Conservation (phyloP, 495 filamentous ascomycete species). For the Parachaetomium inaequale region DNA sequence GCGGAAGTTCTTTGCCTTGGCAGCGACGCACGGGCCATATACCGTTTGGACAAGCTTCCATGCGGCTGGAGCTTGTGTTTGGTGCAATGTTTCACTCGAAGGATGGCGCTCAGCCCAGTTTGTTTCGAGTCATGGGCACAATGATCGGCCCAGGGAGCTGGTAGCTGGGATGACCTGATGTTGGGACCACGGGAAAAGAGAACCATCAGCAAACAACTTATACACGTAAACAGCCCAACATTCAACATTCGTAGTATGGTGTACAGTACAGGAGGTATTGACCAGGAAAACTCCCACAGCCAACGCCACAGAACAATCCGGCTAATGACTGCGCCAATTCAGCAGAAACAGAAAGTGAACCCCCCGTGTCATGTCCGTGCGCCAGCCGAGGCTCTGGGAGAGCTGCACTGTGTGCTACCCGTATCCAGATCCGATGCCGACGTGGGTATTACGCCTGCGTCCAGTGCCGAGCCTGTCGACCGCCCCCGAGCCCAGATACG, state of each 20-base stretch:
- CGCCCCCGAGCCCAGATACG: not conserved
- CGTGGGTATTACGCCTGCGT: conserved; percentile 1
- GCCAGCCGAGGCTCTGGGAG: not conserved
- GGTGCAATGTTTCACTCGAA: not conserved
- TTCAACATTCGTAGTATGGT: not conserved
- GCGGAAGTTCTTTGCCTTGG: not conserved
- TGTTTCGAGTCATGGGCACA: not conserved
- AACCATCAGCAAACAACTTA: not conserved
- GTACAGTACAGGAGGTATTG: conserved; percentile 7
- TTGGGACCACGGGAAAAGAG: not conserved
- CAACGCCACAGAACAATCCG: conserved; percentile 11
- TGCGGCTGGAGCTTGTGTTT: not conserved
- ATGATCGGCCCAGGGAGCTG: not conserved
- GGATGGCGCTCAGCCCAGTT: not conserved
- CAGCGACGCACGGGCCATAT: conserved; percentile 1
- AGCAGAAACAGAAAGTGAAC: conserved; percentile 7
- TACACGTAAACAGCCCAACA: not conserved
- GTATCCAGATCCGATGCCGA: conserved; percentile 1
- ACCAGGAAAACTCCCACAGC: conserved; percentile 3
- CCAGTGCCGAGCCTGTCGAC: not conserved
- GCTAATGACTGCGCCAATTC: conserved; percentile 9
- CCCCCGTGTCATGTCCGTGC: not conserved
- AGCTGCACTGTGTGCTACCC: not conserved
- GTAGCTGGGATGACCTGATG: not conserved
- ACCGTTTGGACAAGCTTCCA: not conserved